Evolutionary conservation across 768 basidiomycete genomes (phyloP), one percentile per base, ranked within the genome.

Genomic region (Psilocybe subaeruginosa): DNA sequence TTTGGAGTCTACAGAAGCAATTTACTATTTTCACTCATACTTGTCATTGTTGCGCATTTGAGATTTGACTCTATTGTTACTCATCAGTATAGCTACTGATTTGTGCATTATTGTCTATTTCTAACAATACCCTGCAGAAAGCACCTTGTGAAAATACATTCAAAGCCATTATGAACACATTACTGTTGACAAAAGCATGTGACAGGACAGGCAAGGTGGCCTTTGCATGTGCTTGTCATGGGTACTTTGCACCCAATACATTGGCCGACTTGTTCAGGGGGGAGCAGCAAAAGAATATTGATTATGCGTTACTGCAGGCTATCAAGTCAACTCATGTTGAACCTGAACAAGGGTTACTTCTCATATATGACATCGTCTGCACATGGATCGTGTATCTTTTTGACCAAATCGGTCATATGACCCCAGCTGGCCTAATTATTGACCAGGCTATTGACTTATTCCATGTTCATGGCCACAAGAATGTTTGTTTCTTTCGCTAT

Each of bases 281-380:
- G 0, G 66, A 71, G 56, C 68, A 71, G 33, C 70, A 70, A 19
- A 68, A 67, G 31, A 71, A 71, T 48, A 41, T 68, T 0, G 70
- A 70, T 31, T 70, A 56, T 59, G 51, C 52, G 0, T 29, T 68
- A 0, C 11, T 68, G 3, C 37, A 64, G 27, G 61, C 64, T 1
- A 33, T 67, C 4, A 8, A 33, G 12, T 58, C 55, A 1, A 64
- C 62, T 7, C 14, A 53, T 1, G 56, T 72, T 1, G 39, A 64
- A 53, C 37, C 27, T 3, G 43, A 47, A 0, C 68, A 69, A 47
- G 59, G 65, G 5, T 41, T 29, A 2, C 23, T 56, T 19, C 4
- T 56, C 5, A 29, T 56, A 3, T 56, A 56, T 14, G 45, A 56
- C 43, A 56, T 56, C 8, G 31, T 46, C 4, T 56, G 55, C 12